These are phyloP conservation scores for Drechslerella dactyloides DNA, from an alignment of 2,329 filamentous ascomycete species.

Conservation along the genomic window DNA sequence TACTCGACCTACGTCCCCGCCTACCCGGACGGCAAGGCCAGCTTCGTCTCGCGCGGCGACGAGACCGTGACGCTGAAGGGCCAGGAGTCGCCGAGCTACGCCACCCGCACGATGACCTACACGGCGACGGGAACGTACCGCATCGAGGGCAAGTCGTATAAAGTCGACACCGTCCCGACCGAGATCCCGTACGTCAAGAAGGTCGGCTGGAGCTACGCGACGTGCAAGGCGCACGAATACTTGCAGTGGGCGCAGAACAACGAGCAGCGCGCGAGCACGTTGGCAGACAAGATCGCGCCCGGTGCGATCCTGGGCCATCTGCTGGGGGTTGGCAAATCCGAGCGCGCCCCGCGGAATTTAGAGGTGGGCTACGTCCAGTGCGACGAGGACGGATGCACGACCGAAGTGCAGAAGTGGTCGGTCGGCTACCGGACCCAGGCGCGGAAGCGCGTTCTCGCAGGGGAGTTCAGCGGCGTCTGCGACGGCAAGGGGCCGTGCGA, in stretches of 20 bases:
- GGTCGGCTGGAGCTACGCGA: constrained; percentile 13
- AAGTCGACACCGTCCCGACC: constrained; percentile 10
- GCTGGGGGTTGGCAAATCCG: background rate
- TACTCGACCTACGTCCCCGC: constrained; percentile 37
- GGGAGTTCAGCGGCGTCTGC: constrained; percentile 25
- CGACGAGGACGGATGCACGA: constrained; percentile 16
- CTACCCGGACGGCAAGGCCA: constrained; percentile 9
- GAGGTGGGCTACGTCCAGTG: constrained; percentile 19
- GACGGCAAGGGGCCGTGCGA: constrained; percentile 23
- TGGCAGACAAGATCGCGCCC: background rate
- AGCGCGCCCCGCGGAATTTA: background rate
- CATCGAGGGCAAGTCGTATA: constrained; percentile 10
- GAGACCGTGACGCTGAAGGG: constrained; percentile 22
- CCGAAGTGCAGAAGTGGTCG: constrained; percentile 24
- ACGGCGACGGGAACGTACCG: constrained; percentile 9
- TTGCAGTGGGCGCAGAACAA: constrained; percentile 24
- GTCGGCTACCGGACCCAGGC: constrained; percentile 24
- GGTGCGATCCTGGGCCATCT: background rate
- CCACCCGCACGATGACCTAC: constrained; percentile 16
- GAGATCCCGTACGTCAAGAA: constrained; percentile 23
- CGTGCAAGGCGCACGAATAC: constrained; percentile 33
- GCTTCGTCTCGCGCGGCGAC: constrained; percentile 37
- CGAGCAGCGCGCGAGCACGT: constrained; percentile 3
- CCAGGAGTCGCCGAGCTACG: constrained; percentile 19
- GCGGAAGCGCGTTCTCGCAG: constrained; percentile 12